Percentiles rank a stretch among this genome's conserved stretches.
Conservation (phyloP, 331 rosid species). For the Pyrus hybrid region DNA sequence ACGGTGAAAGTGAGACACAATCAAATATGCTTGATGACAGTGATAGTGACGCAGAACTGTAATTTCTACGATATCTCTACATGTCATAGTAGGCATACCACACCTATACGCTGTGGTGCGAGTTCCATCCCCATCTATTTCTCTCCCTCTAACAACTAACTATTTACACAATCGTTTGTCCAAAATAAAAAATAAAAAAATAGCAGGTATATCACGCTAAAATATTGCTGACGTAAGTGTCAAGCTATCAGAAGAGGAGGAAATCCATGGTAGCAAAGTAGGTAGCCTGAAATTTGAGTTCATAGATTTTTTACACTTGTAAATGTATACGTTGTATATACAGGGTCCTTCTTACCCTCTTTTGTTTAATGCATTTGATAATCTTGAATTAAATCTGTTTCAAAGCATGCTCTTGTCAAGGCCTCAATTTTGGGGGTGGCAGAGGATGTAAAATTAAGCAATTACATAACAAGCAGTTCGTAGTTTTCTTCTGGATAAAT, state of each 20-base stretch:
- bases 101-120: neutral
- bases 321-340: neutral
- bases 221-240: neutral
- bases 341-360: neutral
- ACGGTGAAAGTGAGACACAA: neutral
- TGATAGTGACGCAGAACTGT: constrained; percentile 3
- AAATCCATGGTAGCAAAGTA: neutral
- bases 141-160: too few relatives aligned
- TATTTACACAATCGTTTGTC: too few relatives aligned
- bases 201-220: too few relatives aligned
- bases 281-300: neutral
- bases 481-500: neutral
- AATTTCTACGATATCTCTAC: neutral
- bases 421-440: neutral
- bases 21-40: neutral
- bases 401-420: neutral
- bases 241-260: neutral
- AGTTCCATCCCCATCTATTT: neutral
- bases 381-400: neutral
- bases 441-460: neutral
- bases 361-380: neutral
- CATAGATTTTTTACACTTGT: neutral
- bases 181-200: too few relatives aligned
- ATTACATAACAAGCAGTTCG: neutral
- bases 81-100: neutral